These are phyloP conservation scores for Kwoniella heveanensis DNA, from an alignment of 768 basidiomycete species.

Conservation along the genomic window DNA sequence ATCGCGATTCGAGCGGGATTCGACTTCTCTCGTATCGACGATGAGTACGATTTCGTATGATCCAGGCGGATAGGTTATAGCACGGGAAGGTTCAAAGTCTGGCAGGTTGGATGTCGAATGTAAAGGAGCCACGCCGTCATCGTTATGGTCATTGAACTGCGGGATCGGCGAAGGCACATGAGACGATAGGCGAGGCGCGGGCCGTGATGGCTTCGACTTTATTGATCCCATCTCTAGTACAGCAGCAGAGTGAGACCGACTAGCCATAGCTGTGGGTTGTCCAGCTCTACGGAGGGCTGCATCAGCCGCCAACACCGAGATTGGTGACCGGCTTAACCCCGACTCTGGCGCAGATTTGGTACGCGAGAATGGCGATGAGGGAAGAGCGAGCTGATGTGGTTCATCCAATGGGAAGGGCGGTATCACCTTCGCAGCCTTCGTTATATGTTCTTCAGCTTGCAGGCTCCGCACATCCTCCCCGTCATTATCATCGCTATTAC, in stretches of 20 bases:
- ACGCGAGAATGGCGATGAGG: constrained; percentile 10
- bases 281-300: constrained; percentile 29
- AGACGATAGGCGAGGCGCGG: constrained; percentile 39
- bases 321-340: neutral
- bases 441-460: neutral
- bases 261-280: neutral
- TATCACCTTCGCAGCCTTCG: neutral
- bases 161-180: constrained; percentile 29
- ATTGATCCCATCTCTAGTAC: neutral
- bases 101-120: constrained; percentile 3
- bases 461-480: neutral
- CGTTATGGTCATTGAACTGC: constrained; percentile 1
- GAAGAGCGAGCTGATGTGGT: neutral
- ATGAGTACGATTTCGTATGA: constrained; percentile 57
- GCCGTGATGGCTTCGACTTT: constrained; percentile 3
- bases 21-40: constrained; percentile 58
- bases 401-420: constrained; percentile 1
- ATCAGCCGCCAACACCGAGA: constrained; percentile 23
- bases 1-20: constrained; percentile 45
- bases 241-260: constrained; percentile 23
- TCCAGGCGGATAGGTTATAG: constrained; percentile 51
- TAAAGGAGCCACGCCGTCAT: constrained; percentile 6
- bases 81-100: constrained; percentile 38
- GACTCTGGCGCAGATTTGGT: constrained; percentile 20
- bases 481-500: neutral